These are phyloP conservation scores for Phascolomyces articulosus DNA, from an alignment of 371 early-diverging fungal species.

Conservation along the genomic window DNA sequence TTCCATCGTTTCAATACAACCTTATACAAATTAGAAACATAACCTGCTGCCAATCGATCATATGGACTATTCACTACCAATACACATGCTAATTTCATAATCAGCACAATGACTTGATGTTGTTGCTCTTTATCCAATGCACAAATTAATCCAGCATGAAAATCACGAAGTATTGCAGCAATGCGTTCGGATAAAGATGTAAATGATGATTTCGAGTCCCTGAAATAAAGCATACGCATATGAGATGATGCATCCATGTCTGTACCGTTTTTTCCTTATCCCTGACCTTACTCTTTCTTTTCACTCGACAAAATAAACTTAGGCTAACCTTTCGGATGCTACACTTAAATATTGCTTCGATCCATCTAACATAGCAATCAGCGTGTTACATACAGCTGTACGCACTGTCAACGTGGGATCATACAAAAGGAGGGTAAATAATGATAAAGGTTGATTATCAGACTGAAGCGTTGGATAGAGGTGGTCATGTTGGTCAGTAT, in stretches of 20 bases:
- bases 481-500: slow-evolving; percentile 16
- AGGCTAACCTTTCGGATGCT: slow-evolving; percentile 57
- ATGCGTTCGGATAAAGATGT: slow-evolving; percentile 49
- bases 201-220: slow-evolving; percentile 43
- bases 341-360: slow-evolving; percentile 64
- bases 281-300: too few relatives aligned
- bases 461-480: slow-evolving; percentile 28
- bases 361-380: slow-evolving; percentile 61
- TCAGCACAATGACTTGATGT: slow-evolving; percentile 24
- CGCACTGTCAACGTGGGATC: slow-evolving; percentile 51
- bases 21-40: slow-evolving; percentile 36
- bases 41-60: slow-evolving; percentile 42
- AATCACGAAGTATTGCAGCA: slow-evolving; percentile 44
- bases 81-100: slow-evolving; percentile 37
- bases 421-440: slow-evolving; percentile 50
- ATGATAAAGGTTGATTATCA: slow-evolving; percentile 45
- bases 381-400: slow-evolving; percentile 54
- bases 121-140: slow-evolving; percentile 38
- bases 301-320: too few relatives aligned
- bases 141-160: slow-evolving; percentile 44
- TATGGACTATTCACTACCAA: slow-evolving; percentile 53
- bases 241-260: too few relatives aligned
- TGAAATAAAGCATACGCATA: background rate
- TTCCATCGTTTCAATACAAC: slow-evolving; percentile 28
- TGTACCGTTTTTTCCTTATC: too few relatives aligned